Base-by-base conservation (phyloP, 2,329 filamentous ascomycete species). In the Colletotrichum sp. region DNA sequence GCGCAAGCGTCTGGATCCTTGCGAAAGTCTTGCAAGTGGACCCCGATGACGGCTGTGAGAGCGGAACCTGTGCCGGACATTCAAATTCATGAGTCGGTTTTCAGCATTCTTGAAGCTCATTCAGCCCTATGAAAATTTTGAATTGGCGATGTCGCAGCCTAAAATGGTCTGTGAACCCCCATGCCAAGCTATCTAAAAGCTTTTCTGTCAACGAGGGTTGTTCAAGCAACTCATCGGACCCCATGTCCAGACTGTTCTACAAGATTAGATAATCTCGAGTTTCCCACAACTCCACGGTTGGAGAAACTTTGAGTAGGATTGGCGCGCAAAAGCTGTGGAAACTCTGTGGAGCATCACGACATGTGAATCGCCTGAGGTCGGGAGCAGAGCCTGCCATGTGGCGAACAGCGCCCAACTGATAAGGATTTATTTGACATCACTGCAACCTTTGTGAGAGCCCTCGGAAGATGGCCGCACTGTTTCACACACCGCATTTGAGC, bases 301-400 rank as follows among this genome's bases (percentile, higher is more conserved):
- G 49, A 34, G 26, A 21, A 30, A 21, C 15, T 18, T 71, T 44
- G 44, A 34, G 26, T 60, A 32, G 60, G 67, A 69, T 75, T 75
- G 62, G 60, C 60, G 68, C 62, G 72, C 68, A 24, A 71, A 30
- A 28, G 24, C 28, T 32, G 55, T 72, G 69, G 69, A 75, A 75
- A 71, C 69, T 30, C 62, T 55, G 69, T 75, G 69, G 69, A 71
- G 24, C 62, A 62, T 72, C 69, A 62, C 52, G 62, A 59, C 68
- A 67, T 62, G 21, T 34, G 21, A 60, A 71, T 75, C 72, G 34
- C 39, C 60, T 66, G 60, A 66, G 68, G 34, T 65, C 36, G 52
- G n/a, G 44, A 52, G n/a, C 60, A 75, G 59, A 52, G 34, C 15
- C 28, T 71, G 60, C 28, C 68, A 28, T 71, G 68, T 75, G 68